These are phyloP conservation scores for Xylariales sp. DNA, from an alignment of 2,329 filamentous ascomycete genomes.

Conservation along the genomic window DNA sequence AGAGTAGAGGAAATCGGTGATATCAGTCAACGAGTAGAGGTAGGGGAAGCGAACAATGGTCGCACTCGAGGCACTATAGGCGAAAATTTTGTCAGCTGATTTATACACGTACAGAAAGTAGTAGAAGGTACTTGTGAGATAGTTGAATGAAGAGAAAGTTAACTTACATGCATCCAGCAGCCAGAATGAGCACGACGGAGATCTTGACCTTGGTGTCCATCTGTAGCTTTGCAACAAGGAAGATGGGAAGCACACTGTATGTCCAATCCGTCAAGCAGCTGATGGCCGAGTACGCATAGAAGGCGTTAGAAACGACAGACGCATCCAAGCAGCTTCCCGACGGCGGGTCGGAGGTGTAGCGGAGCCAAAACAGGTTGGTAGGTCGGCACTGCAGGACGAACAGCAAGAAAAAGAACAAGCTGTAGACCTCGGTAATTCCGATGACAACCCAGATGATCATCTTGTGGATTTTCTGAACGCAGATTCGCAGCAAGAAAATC, in stretches of 20 bases:
- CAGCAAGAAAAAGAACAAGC: conserved; percentile 6
- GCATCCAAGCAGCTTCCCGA: conserved; percentile 4
- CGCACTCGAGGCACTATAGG: conserved; percentile 7
- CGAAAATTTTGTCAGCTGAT: not conserved
- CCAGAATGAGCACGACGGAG: conserved; percentile 6
- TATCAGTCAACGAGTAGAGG: conserved; percentile 6
- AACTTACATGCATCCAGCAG: conserved; percentile 10
- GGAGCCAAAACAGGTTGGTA: conserved; percentile 7
- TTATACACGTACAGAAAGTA: too few relatives aligned
- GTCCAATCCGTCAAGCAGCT: conserved; percentile 7
- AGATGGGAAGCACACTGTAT: conserved; percentile 5
- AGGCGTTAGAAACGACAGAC: not conserved
- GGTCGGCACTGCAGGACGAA: conserved; percentile 9
- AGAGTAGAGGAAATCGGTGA: conserved; percentile 9
- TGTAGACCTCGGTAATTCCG: conserved; percentile 2
- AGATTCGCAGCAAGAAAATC: conserved; percentile 7
- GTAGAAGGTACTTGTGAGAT: too few relatives aligned
- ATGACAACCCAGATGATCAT: conserved; percentile 6
- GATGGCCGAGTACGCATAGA: conserved; percentile 5
- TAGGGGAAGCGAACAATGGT: conserved; percentile 9
- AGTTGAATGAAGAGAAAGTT: not conserved
- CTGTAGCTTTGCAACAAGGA: conserved; percentile 8
- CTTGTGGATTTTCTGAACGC: conserved; percentile 4
- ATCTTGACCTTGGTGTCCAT: conserved; percentile 7
- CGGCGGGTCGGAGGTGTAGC: conserved; percentile 4